Conservation (phyloP, 2,329 filamentous ascomycete species). For the Huntiella savannae region DNA sequence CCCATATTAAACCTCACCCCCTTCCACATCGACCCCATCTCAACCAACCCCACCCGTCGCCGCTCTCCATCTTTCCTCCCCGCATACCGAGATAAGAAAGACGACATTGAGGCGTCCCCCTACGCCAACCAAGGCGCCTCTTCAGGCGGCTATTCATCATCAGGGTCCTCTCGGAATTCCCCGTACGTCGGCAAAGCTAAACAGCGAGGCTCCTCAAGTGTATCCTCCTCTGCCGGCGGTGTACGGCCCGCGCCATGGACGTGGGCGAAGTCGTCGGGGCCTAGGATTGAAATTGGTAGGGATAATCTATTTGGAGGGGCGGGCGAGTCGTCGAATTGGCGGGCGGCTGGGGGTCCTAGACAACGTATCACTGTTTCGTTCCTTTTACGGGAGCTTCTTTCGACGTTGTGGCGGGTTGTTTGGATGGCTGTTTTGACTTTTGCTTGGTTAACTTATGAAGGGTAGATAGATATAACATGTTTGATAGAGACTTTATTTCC, state of each 20-base stretch:
- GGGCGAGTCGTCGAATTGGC: slow-evolving; percentile 3
- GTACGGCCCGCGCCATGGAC: slow-evolving; percentile 19
- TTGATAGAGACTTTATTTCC: not conserved
- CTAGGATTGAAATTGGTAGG: slow-evolving; percentile 34
- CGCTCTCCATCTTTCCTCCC: slow-evolving; percentile 20
- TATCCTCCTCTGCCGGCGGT: not conserved
- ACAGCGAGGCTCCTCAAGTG: slow-evolving; percentile 13
- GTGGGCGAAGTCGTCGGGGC: slow-evolving; percentile 25
- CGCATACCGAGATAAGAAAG: slow-evolving; percentile 36
- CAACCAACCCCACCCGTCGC: too few species aligned
- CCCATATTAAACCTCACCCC: slow-evolving; percentile 33
- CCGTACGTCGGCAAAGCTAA: slow-evolving; percentile 14
- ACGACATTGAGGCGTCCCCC: slow-evolving; percentile 23
- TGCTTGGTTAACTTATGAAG: slow-evolving; percentile 44
- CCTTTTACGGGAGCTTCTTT: slow-evolving; percentile 40
- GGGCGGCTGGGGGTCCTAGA: slow-evolving; percentile 17
- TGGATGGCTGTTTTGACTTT: slow-evolving; percentile 47
- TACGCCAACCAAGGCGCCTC: slow-evolving; percentile 14
- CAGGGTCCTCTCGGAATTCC: slow-evolving; percentile 13
- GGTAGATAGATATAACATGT: slow-evolving; percentile 21
- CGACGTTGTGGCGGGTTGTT: slow-evolving; percentile 40
- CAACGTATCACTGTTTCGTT: slow-evolving; percentile 22
- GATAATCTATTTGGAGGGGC: slow-evolving; percentile 21
- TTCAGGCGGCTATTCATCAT: slow-evolving; percentile 16
- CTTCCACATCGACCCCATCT: slow-evolving; percentile 26